Evolutionary conservation across 2,329 filamentous ascomycete genomes (phyloP), one percentile per base, ranked within the genome.

Genomic region (Trichoderma sp.): DNA sequence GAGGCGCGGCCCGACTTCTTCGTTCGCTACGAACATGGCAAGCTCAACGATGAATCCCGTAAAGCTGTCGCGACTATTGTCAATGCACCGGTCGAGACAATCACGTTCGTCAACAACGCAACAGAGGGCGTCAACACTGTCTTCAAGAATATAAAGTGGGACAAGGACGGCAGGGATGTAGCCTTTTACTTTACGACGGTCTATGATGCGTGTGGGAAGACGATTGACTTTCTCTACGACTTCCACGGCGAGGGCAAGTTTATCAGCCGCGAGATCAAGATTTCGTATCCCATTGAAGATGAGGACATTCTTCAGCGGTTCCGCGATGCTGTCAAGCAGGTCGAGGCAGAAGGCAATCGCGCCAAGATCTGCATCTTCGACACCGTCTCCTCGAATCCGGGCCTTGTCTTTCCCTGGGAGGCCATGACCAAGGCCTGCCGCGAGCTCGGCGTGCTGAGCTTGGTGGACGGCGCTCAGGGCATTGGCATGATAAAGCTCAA

Each of bases 391-490:
- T 93, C 91, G 33, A 83, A 91, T 27, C 95, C 95, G 0, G 94
- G 93, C 0, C 85, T 97, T 0, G 82, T 89, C 2, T 88, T 97
- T 74, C 95, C 95, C 0, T 97, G 92, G 79, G 89, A 94, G 77
- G 80, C 78, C 1, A 80, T 97, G 68, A 85, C 87, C 1, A 77
- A 79, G 8, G 84, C 87, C 0, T 97, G 94, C 77, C 86, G 84
- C 56, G 86, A 90, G 68, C 82, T 90, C 29, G 88, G 86, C 0
- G 82, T 97, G 3, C 76, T 95, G 66, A 94, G 91, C 74, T 82
- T 93, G 24, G 83, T 97, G 47, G 95, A 98, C 77, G 94, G 88
- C 19, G 95, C 95, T 0, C 95, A 98, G 79, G 91, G 91, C 1
- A 81, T 97, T 29, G 95, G 95, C 2, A 91, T 96, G 79, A 85